These are phyloP conservation scores for Chalciporus sphaerocephalus DNA, from an alignment of 768 basidiomycete species.

Conservation along the genomic window DNA sequence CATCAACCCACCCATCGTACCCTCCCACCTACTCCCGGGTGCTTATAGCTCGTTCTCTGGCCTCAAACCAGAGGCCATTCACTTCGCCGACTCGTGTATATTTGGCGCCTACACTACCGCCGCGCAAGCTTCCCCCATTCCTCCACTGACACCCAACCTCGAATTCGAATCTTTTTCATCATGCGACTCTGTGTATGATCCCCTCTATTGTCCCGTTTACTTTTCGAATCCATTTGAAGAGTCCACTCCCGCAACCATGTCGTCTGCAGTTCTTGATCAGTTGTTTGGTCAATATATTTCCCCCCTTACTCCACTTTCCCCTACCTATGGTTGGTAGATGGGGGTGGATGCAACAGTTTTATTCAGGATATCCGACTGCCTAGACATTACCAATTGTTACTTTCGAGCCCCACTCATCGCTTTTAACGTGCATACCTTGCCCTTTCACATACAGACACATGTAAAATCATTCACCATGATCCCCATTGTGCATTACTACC, in stretches of 20 bases:
- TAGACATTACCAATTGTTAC: not conserved
- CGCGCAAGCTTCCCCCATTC: not conserved
- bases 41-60: conserved; percentile 22
- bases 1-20: conserved; percentile 8
- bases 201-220: conserved; percentile 24
- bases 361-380: not conserved
- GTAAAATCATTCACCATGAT: conserved; percentile 1
- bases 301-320: conserved; percentile 16
- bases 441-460: conserved; percentile 1
- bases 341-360: not conserved
- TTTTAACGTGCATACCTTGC: not conserved
- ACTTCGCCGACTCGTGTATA: conserved; percentile 27
- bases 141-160: conserved; percentile 9
- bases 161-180: conserved; percentile 8
- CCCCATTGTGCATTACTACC: not conserved
- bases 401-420: not conserved
- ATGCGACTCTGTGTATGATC: conserved; percentile 5
- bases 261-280: conserved; percentile 22
- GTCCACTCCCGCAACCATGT: conserved; percentile 1
- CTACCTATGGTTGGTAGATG: conserved; percentile 14
- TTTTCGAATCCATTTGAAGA: conserved; percentile 30
- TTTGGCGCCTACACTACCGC: conserved; percentile 15
- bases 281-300: conserved; percentile 30
- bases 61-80: conserved; percentile 29
- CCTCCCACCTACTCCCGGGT: conserved; percentile 21